phyloP scores from a whole-genome alignment of 192 early-diverging fungal genomes.

The Tieghemiomyces parasiticus region DNA sequence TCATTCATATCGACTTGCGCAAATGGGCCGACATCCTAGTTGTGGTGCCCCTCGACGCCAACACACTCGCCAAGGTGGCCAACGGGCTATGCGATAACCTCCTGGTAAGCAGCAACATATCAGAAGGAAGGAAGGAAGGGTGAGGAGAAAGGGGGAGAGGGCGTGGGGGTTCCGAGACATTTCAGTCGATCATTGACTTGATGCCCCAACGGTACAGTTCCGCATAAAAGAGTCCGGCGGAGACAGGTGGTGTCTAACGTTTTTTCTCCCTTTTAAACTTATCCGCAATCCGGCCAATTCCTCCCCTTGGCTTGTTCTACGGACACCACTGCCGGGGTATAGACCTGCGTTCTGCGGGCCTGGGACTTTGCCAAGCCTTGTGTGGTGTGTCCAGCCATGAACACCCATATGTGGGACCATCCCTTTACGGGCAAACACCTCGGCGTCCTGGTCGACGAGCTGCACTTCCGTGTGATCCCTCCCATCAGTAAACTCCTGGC shows the following conservation, averaged over 20 bases:
- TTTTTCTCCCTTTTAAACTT: no score
- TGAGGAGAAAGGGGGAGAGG: no score
- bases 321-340: background rate
- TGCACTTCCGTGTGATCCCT: conserved; percentile 49
- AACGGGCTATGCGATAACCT: conserved; percentile 89
- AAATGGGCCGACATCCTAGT: conserved; percentile 90
- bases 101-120: conserved; percentile 29
- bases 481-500: conserved; percentile 78
- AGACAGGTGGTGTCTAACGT: no score
- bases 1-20: conserved; percentile 86
- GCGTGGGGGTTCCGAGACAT: no score
- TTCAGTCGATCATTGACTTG: no score
- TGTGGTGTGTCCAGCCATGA: conserved; percentile 89
- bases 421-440: conserved; percentile 70
- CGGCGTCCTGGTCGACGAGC: conserved; percentile 23
- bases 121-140: no score
- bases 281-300: no score
- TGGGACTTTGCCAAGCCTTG: conserved; percentile 69
- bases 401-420: conserved; percentile 93
- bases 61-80: conserved; percentile 83
- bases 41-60: conserved; percentile 84
- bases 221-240: no score
- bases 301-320: no score
- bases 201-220: no score
- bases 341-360: conserved; percentile 81